These are phyloP conservation scores for Calonectria naviculata DNA, from an alignment of 2,329 filamentous ascomycete genomes.

Conservation along the genomic window DNA sequence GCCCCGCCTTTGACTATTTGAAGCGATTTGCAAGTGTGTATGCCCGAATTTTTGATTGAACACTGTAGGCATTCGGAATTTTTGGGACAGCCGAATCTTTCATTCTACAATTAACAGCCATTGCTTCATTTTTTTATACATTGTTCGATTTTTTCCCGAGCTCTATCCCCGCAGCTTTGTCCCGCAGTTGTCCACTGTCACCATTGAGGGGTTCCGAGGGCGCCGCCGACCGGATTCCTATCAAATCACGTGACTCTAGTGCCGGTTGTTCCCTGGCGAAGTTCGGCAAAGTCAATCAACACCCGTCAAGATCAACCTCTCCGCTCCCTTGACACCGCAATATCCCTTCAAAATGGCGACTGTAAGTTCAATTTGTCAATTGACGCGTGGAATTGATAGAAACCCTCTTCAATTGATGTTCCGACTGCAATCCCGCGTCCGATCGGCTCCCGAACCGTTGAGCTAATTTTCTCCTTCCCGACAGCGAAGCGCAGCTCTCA, in stretches of 20 bases:
- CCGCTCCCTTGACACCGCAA: constrained; percentile 58
- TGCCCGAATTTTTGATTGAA: background rate
- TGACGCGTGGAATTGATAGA: constrained; percentile 34
- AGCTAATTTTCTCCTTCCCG: constrained; percentile 64
- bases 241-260: constrained; percentile 48
- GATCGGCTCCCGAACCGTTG: constrained; percentile 45
- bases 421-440: constrained; percentile 26
- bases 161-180: constrained; percentile 5
- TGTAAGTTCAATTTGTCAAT: constrained; percentile 64
- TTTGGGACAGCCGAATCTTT: background rate
- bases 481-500: constrained; percentile 97
- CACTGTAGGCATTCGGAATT: too few relatives aligned
- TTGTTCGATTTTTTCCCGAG: background rate
- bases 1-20: background rate
- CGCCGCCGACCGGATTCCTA: constrained; percentile 26
- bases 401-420: constrained; percentile 27
- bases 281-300: constrained; percentile 60
- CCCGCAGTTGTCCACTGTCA: background rate
- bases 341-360: constrained; percentile 73
- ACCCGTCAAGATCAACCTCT: constrained; percentile 60
- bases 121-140: background rate
- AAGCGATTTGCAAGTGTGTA: background rate
- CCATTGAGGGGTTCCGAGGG: constrained; percentile 38
- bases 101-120: background rate
- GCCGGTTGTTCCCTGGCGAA: constrained; percentile 46